Conservation (phyloP, 2,329 filamentous ascomycete genomes). For the Davidsoniella australis region DNA sequence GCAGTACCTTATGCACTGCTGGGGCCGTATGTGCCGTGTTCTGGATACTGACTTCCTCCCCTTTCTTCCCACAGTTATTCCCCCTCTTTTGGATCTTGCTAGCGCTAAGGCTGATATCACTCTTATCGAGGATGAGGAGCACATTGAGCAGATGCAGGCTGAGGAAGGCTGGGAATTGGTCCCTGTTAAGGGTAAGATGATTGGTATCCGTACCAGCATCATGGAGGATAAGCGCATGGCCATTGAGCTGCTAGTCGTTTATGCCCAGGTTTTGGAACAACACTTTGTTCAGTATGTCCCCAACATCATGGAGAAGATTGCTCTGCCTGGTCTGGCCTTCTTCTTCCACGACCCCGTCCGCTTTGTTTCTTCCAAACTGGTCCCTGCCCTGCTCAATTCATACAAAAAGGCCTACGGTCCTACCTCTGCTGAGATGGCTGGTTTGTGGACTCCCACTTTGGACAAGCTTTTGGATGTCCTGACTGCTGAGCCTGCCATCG, state of each 20-base stretch:
- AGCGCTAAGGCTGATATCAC: conserved; percentile 96
- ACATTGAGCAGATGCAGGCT: conserved; percentile 79
- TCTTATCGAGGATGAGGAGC: conserved; percentile 84
- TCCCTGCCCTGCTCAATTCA: conserved; percentile 81
- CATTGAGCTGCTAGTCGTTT: conserved; percentile 95
- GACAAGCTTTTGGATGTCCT: conserved; percentile 88
- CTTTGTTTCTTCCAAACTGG: conserved; percentile 84
- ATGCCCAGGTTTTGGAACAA: conserved; percentile 86
- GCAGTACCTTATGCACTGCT: conserved; percentile 95
- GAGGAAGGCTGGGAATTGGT: conserved; percentile 97
- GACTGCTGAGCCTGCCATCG: conserved; percentile 83
- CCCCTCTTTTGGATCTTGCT: conserved; percentile 75
- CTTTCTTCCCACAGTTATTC: conserved; percentile 86
- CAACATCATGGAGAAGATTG: conserved; percentile 93
- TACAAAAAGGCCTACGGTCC: conserved; percentile 84
- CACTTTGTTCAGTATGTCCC: conserved; percentile 83
- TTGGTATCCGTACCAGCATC: conserved; percentile 91
- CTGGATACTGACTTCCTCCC: conserved; percentile 80
- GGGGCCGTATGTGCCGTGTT: conserved; percentile 96
- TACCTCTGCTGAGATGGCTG: conserved; percentile 60
- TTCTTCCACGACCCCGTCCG: conserved; percentile 98
- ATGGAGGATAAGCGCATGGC: conserved; percentile 99
- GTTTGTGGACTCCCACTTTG: conserved; percentile 70
- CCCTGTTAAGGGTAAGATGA: conserved; percentile 91
- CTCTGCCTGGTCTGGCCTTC: conserved; percentile 82